Evolutionary conservation across 768 basidiomycete genomes (phyloP).

Genomic region (Phanerodontia chrysosporium): DNA sequence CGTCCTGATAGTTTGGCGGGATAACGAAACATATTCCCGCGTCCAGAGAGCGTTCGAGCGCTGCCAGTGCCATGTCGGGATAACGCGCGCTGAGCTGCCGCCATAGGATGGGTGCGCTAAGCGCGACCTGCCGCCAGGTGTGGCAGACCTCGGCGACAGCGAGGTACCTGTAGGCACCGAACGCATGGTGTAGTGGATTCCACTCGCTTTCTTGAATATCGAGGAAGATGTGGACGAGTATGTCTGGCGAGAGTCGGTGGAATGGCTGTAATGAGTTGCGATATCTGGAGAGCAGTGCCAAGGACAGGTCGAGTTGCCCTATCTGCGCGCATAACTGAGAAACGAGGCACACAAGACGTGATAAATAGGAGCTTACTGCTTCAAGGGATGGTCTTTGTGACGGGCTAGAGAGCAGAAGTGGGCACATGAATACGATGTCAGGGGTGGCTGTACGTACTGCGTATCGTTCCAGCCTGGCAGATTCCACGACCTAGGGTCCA

Average conservation of each 20-base stretch:
- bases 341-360: background rate
- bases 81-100: conserved; percentile 23
- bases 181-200: conserved; percentile 14
- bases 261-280: conserved; percentile 24
- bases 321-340: conserved; percentile 10
- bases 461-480: conserved; percentile 21
- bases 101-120: conserved; percentile 21
- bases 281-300: conserved; percentile 23
- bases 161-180: conserved; percentile 21
- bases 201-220: conserved; percentile 15
- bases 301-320: conserved; percentile 19
- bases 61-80: conserved; percentile 19
- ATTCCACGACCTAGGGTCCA: conserved; percentile 20
- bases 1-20: conserved; percentile 6
- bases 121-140: conserved; percentile 20
- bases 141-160: conserved; percentile 23
- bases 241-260: conserved; percentile 21
- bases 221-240: conserved; percentile 21
- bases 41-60: conserved; percentile 23
- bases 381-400: background rate
- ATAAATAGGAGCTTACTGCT: background rate
- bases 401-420: background rate
- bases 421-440: background rate
- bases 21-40: conserved; percentile 23
- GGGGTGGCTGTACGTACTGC: background rate